phyloP scores from a whole-genome alignment of 495 filamentous ascomycete genomes.

The Elasticomyces elasticus region DNA sequence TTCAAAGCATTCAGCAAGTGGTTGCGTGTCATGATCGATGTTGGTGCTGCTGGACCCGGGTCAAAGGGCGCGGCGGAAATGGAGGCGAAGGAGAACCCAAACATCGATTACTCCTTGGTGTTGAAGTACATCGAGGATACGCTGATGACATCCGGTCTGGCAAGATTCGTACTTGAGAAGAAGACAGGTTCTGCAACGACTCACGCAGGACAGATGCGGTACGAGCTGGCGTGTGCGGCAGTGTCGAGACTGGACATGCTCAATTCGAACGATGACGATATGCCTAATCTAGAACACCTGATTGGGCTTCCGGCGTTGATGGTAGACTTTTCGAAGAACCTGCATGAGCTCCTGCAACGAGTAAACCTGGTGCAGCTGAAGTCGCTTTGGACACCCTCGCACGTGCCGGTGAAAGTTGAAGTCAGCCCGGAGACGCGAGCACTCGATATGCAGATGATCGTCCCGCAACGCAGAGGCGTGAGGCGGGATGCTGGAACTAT shows the following conservation, averaged over 20 bases:
- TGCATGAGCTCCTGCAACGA: background rate
- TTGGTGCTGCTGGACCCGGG: slow-evolving; percentile 34
- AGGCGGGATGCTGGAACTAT: background rate
- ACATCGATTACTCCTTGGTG: slow-evolving; percentile 24
- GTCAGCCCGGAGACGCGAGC: background rate
- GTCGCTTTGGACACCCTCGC: background rate
- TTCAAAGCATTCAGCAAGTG: slow-evolving; percentile 74
- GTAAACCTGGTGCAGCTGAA: slow-evolving; percentile 15
- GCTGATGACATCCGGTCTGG: slow-evolving; percentile 19
- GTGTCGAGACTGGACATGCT: background rate
- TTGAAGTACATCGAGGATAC: slow-evolving; percentile 27
- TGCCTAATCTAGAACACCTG: background rate
- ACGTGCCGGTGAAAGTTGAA: background rate
- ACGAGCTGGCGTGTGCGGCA: slow-evolving; percentile 13
- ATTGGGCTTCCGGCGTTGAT: slow-evolving; percentile 7
- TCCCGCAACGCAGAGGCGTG: background rate
- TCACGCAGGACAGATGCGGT: slow-evolving; percentile 1
- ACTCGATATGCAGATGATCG: background rate
- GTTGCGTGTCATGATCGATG: slow-evolving; percentile 77
- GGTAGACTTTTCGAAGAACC: background rate
- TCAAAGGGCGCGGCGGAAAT: slow-evolving; percentile 39
- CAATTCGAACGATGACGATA: background rate
- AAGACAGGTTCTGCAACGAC: background rate
- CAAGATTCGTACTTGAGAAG: background rate
- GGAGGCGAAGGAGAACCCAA: slow-evolving; percentile 24